Conservation (phyloP, 1,139 yeast genomes). For the Geotrichum aggregatum region DNA sequence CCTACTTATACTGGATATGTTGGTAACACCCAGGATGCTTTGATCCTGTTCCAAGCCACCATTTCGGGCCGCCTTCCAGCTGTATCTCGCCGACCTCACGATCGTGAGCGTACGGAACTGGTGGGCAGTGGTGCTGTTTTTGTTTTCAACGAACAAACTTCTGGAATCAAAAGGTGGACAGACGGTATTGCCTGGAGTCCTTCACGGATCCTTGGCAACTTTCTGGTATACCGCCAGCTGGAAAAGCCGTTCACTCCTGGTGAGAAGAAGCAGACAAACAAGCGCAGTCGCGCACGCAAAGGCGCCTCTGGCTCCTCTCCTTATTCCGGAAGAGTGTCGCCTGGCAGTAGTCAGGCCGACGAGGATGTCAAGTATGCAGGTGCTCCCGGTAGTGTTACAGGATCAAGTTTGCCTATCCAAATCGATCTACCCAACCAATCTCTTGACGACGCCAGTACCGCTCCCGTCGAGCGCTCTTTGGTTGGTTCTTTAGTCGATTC, state of each 20-base stretch:
- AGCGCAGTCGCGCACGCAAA: constrained; percentile 25
- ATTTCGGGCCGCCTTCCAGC: constrained; percentile 56
- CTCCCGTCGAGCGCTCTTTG: constrained; percentile 38
- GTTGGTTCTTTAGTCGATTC: constrained; percentile 58
- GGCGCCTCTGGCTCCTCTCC: constrained; percentile 6
- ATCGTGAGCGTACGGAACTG: constrained; percentile 61
- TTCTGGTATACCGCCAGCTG: constrained; percentile 74
- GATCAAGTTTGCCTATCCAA: constrained; percentile 20
- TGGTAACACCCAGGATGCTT: constrained; percentile 77
- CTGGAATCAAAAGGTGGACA: constrained; percentile 90
- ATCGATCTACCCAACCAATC: constrained; percentile 14
- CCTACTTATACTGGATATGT: constrained; percentile 79
- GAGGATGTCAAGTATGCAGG: constrained; percentile 17
- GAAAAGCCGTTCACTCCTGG: constrained; percentile 51
- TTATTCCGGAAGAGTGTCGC: constrained; percentile 5
- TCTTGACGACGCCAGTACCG: background rate
- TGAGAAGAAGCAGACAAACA: constrained; percentile 40
- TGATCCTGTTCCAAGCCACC: constrained; percentile 75
- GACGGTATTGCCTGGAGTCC: constrained; percentile 94
- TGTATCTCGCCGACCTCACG: constrained; percentile 77
- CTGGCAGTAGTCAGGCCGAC: constrained; percentile 6
- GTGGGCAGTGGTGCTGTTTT: constrained; percentile 78
- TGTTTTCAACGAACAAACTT: constrained; percentile 75
- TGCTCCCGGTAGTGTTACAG: constrained; percentile 17
- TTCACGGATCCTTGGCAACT: constrained; percentile 76